These are phyloP conservation scores for Aotearoamyces nothofagi DNA, from an alignment of 2,329 filamentous ascomycete species.

Conservation along the genomic window DNA sequence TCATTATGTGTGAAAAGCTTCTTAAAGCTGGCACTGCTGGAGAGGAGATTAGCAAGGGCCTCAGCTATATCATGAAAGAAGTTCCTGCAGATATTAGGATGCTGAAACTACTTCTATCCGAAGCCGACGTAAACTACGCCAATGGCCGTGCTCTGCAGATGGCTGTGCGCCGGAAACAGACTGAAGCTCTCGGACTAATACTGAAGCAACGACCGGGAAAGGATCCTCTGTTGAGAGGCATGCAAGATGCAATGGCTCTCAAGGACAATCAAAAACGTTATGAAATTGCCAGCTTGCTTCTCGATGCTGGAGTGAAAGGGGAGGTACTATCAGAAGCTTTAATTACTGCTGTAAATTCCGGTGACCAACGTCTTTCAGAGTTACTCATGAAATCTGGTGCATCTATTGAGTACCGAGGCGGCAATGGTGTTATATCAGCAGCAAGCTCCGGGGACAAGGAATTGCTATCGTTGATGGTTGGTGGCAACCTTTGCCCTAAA, in stretches of 20 bases:
- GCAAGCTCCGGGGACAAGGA: conserved; percentile 5
- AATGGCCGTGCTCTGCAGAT: conserved; percentile 4
- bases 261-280: conserved; percentile 2
- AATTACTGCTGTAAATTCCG: conserved; percentile 4
- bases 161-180: conserved; percentile 3
- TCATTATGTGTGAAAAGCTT: conserved; percentile 7
- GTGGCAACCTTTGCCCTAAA: conserved; percentile 3
- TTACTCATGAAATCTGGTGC: conserved; percentile 5
- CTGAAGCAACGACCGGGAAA: conserved; percentile 3
- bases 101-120: conserved; percentile 5
- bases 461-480: conserved; percentile 5
- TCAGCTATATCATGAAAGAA: conserved; percentile 5
- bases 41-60: conserved; percentile 5
- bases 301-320: conserved; percentile 2
- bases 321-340: conserved; percentile 6
- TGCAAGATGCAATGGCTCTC: conserved; percentile 5
- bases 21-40: conserved; percentile 6
- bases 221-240: not conserved
- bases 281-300: conserved; percentile 2
- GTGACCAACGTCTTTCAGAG: conserved; percentile 3
- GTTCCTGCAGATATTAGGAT: conserved; percentile 2
- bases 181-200: conserved; percentile 7
- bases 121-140: conserved; percentile 7
- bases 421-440: conserved; percentile 5
- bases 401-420: conserved; percentile 5